Base-by-base conservation (phyloP, 805 yeast genomes). In the Cyberlindnera lachancei region DNA sequence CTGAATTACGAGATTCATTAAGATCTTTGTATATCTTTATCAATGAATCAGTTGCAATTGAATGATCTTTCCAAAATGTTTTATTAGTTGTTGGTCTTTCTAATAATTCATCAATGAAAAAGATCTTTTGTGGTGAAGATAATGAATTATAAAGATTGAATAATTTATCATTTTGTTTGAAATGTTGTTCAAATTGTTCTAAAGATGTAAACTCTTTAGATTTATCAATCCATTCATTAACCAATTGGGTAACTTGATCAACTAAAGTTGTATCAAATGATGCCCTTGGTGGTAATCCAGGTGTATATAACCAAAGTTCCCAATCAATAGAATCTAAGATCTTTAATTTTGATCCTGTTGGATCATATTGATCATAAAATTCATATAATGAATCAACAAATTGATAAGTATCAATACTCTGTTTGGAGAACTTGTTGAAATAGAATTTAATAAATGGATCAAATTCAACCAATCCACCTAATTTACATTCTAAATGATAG, bases 261-360 rank as follows among this genome's bases (percentile, higher is more conserved):
- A 81, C 94, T 47, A 87, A 63, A 3, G 77, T 63, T 3, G 94
- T 83, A 52, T 84, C 85, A 51, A 87, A 86, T 22, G 71, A 51
- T 12, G 94, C 95, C 52, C 75, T 80, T 41, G 94, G 94, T 25
- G 96, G 96, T 68, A 87, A 70, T 3, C 96, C 96, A 5, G 92
- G 81, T 25, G 69, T 64, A 56, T 67, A 81, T 35, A 85, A 61
- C 95, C 96, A 87, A 18, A 73, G 57, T 33, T 84, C 67, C 95
- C 96, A 87, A 56, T 87, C 95, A 31, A 88, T 70, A 7, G 68
- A 43, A 46, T 82, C 81, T 46, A 84, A 65, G n/a, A 66, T 44
- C 1, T 56, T 67, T 34, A 64, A 63, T 36, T 73, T 61, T n/a
- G 59, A 56, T 20, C 55, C 41, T 29, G 53, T 57, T 16, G 54